Evolutionary conservation across 345 rosid species (phyloP).

Genomic region (Corymbia maculata): DNA sequence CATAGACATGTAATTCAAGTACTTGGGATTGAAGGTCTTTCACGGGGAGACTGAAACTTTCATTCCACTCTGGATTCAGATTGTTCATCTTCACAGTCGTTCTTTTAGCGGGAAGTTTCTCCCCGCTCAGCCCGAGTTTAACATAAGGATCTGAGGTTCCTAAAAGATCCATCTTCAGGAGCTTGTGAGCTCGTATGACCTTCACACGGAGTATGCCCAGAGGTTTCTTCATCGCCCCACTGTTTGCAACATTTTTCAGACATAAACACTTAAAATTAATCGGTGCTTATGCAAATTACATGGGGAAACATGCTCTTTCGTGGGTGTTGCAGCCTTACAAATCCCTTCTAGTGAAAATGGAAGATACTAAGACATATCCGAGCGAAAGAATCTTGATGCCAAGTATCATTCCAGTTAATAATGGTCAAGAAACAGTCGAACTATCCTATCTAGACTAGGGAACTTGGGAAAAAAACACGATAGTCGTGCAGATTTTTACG

Average conservation of each 20-base stretch:
- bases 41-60: slow-evolving; percentile 32
- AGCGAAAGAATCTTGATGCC: not conserved
- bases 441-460: not conserved
- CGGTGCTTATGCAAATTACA: not conserved
- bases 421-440: not conserved
- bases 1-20: slow-evolving; percentile 32
- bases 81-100: slow-evolving; percentile 34
- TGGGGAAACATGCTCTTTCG: not conserved
- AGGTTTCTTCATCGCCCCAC: slow-evolving; percentile 36
- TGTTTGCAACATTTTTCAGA: not conserved
- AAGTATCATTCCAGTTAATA: not conserved
- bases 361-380: not conserved
- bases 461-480: not conserved
- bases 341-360: not conserved
- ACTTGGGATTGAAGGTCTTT: slow-evolving; percentile 38
- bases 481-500: not conserved
- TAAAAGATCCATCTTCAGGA: slow-evolving; percentile 37
- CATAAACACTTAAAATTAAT: not conserved
- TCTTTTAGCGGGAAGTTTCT: slow-evolving; percentile 28
- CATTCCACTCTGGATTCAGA: slow-evolving; percentile 49
- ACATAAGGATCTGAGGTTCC: slow-evolving; percentile 55
- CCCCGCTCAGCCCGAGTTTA: slow-evolving; percentile 24
- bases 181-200: slow-evolving; percentile 24
- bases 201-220: slow-evolving; percentile 41
- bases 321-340: not conserved